Percentiles rank a stretch among this genome's conserved stretches.
Conservation (phyloP, 1,284 basidiomycete genomes). For the Papiliotrema fonsecae region DNA sequence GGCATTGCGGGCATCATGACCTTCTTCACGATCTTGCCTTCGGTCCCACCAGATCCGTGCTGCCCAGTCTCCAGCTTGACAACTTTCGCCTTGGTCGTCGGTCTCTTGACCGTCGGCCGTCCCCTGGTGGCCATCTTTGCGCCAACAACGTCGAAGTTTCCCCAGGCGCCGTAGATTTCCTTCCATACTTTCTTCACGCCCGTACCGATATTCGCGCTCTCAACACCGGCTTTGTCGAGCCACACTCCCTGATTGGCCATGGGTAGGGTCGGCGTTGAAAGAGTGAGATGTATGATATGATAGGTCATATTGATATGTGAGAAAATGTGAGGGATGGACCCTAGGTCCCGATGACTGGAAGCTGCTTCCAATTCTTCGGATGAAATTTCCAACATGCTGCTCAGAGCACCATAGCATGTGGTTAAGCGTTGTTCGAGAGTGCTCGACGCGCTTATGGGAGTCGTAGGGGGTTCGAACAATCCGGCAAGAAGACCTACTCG, state of each 20-base stretch:
- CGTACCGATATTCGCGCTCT: conserved; percentile 42
- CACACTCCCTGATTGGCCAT: conserved; percentile 16
- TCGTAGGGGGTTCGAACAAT: conserved; percentile 52
- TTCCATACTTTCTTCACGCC: conserved; percentile 48
- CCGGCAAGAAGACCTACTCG: conserved; percentile 76
- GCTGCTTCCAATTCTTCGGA: background rate
- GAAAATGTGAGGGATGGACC: conserved; percentile 76
- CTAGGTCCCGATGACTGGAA: conserved; percentile 26
- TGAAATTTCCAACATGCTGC: conserved; percentile 4
- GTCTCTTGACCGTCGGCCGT: background rate
- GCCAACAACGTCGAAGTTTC: conserved; percentile 18
- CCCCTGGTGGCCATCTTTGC: background rate
- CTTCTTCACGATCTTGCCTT: conserved; percentile 26
- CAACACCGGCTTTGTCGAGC: conserved; percentile 29
- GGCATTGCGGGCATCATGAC: conserved; percentile 43
- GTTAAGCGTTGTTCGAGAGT: conserved; percentile 7
- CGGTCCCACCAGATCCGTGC: no score
- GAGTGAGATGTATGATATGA: conserved; percentile 52
- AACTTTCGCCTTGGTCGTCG: conserved; percentile 2
- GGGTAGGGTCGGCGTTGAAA: background rate
- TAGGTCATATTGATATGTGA: conserved; percentile 89
- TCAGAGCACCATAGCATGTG: conserved; percentile 5
- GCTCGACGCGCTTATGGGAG: conserved; percentile 13
- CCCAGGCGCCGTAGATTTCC: conserved; percentile 37
- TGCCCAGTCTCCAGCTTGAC: background rate